Percentiles rank a stretch among this genome's conserved stretches.
Conservation (phyloP, 345 rosid genomes). For the Dipteronia sinensis region DNA sequence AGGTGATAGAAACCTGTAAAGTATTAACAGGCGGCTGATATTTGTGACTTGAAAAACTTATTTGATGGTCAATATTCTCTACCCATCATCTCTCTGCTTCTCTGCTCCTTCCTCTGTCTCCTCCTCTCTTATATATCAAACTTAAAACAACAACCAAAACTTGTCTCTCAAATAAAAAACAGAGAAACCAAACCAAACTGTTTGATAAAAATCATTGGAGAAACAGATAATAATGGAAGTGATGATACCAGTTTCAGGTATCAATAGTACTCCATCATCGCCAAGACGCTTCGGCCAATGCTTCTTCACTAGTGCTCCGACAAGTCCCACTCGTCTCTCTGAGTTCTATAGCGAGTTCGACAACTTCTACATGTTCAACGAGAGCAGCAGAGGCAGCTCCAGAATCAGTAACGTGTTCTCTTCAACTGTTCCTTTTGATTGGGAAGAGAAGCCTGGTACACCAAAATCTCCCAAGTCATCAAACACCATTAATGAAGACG, state of each 20-base stretch:
- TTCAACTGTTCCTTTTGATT: constrained; percentile 48
- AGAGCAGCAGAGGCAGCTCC: background rate
- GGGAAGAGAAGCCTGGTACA: constrained; percentile 71
- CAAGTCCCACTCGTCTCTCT: constrained; percentile 64
- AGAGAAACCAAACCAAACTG: background rate
- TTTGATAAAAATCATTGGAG: background rate
- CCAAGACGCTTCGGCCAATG: constrained; percentile 57
- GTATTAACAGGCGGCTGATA: constrained; percentile 40
- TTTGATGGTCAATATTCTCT: constrained; percentile 45
- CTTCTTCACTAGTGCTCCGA: constrained; percentile 69
- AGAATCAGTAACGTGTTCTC: background rate
- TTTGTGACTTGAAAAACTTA: background rate
- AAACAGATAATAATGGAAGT: constrained; percentile 42
- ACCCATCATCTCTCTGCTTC: constrained; percentile 5
- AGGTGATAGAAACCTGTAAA: background rate
- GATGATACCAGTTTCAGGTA: constrained; percentile 36
- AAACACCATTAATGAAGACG: constrained; percentile 18
- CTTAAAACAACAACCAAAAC: background rate
- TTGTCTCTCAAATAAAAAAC: constrained; percentile 13
- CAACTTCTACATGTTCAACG: constrained; percentile 21
- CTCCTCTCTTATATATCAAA: background rate
- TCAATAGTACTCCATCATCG: constrained; percentile 72
- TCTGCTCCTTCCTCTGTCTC: constrained; percentile 15
- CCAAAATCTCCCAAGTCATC: constrained; percentile 43
- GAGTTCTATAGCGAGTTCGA: constrained; percentile 58